Evolutionary conservation across 257 asterid species (phyloP), one percentile per base, ranked within the genome.

Genomic region (Knoxia roxburghii): DNA sequence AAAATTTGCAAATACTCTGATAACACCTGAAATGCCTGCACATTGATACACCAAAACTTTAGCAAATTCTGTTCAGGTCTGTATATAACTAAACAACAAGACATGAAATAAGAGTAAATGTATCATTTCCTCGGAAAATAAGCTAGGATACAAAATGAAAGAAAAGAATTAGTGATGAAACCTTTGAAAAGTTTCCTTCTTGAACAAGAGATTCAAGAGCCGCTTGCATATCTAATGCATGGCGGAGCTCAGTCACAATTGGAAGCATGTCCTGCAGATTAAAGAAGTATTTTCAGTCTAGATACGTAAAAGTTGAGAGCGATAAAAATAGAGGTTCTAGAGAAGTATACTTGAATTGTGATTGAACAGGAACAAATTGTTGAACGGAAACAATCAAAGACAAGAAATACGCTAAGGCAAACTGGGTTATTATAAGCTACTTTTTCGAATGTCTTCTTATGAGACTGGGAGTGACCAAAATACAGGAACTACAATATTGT

Each of bases 1-100:
- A 94, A 77, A 75, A 94, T 81, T 81, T 90, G 99, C 87, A 94
- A 80, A 82, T 94, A 91, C 80, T 94, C 98, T 2, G 98, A 84
- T 65, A 94, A 84, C 61, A 84, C 85, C 81, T 90, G 98, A 80
- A 94, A 94, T 68, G 96, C 98, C 99, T 94, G 95, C 78, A 72
- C 86, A 74, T 71, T 64, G 39, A 63, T 29, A 49, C 58, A 64
- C 32, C 60, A 73, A 30, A 11, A n/a, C 43, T 73, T 83, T 48
- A 76, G 81, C 63, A n/a, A 71, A 15, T 32, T 70, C 66, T 23
- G 50, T 65, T 64, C 61, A 65, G 39, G 64, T 51, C 26, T 2
- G 53, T 27, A 46, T n/a, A 64, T 52, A 62, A 59, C 61, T 30
- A 41, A 29, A 59, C 41, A 57, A 49, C 56, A 26, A 27, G 55